A percentile compares a stretch with the other conserved stretches of the same genome.
Evolutionary conservation across 208 protist species (phyloP).

Genomic region (Leishmania braziliensis): DNA sequence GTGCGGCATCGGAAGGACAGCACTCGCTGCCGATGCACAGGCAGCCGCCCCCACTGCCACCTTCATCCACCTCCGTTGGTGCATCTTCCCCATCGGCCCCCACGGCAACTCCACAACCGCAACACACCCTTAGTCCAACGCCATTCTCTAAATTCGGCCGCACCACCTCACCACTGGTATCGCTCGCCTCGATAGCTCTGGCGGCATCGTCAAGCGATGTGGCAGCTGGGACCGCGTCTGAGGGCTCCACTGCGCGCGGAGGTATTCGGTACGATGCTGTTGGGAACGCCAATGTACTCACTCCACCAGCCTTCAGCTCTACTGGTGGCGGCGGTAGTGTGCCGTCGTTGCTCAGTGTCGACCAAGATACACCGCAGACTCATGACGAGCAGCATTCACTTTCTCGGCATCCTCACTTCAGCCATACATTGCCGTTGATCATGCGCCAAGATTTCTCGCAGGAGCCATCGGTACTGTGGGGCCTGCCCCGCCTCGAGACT

Average conservation of each 20-base stretch:
- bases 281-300: background rate
- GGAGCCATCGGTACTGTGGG: background rate
- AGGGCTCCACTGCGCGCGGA: background rate
- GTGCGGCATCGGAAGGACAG: background rate
- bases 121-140: background rate
- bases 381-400: background rate
- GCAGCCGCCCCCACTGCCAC: background rate
- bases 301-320: background rate
- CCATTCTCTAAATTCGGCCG: background rate
- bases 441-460: background rate
- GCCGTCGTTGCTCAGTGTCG: background rate
- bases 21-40: background rate
- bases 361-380: background rate
- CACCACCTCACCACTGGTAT: background rate
- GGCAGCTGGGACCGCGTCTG: background rate
- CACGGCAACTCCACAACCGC: background rate
- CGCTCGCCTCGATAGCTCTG: background rate
- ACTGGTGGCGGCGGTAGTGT: too few relatives aligned
- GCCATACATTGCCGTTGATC: background rate
- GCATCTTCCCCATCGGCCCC: background rate
- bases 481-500: constrained; percentile 22
- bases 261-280: background rate
- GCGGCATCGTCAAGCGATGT: background rate
- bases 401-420: background rate
- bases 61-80: background rate